These are phyloP conservation scores for Gossypium raimondii DNA, from an alignment of 345 rosid genomes.

Conservation along the genomic window DNA sequence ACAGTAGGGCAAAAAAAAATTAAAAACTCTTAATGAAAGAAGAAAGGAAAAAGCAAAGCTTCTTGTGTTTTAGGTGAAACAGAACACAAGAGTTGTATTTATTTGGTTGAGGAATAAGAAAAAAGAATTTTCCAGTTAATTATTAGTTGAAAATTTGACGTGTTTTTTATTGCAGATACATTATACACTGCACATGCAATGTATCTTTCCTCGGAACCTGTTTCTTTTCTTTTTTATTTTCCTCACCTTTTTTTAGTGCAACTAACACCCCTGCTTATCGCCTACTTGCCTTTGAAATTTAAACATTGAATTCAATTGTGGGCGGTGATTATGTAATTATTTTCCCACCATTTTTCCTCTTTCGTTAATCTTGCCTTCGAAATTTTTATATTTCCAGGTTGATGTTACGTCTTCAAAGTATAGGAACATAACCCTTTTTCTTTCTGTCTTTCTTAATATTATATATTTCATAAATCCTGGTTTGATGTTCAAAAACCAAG, in stretches of 20 bases:
- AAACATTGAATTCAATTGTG: neutral
- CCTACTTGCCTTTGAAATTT: constrained; percentile 1
- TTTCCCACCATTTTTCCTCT: neutral
- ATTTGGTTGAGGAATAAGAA: neutral
- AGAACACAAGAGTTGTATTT: constrained; percentile 10
- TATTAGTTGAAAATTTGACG: neutral
- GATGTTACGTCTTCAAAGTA: no score
- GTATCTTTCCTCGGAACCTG: constrained; percentile 26
- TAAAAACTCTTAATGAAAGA: neutral
- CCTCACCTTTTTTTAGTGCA: constrained; percentile 14
- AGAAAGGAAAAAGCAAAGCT: neutral
- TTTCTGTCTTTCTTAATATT: no score
- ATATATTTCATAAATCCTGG: no score
- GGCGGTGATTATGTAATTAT: neutral
- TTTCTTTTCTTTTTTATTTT: constrained; percentile 13
- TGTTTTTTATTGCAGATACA: constrained; percentile 25
- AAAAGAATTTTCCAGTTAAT: constrained; percentile 7
- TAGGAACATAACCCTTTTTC: no score
- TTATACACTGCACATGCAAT: constrained; percentile 38
- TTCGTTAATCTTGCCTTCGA: no score
- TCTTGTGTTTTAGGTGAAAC: neutral
- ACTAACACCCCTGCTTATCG: constrained; percentile 14
- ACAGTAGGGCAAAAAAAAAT: constrained; percentile 37
- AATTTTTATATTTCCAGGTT: no score
- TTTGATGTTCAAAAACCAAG: no score